phyloP scores from a whole-genome alignment of 169 alveolate species.

The Eimeria necatrix region DNA sequence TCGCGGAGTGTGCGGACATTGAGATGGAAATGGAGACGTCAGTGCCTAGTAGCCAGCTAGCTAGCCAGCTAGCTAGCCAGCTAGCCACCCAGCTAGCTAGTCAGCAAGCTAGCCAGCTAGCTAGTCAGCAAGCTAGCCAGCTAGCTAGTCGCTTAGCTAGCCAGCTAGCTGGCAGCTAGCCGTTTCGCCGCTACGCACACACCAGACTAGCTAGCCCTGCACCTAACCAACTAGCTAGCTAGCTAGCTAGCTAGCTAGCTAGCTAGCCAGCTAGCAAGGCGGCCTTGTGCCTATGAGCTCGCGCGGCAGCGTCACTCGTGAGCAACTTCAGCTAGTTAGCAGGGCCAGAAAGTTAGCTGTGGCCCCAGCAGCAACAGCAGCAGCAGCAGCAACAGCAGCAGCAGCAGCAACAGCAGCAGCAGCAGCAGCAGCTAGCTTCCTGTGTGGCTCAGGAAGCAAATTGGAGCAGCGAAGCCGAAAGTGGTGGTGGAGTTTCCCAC shows the following conservation, averaged over 20 bases:
- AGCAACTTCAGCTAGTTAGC: too few relatives aligned
- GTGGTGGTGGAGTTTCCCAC: conserved; percentile 67
- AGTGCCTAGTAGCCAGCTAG: not conserved
- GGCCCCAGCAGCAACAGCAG: not conserved
- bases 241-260: not conserved
- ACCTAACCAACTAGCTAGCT: not conserved
- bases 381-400: not conserved
- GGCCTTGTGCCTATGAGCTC: too few relatives aligned
- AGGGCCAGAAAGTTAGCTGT: too few relatives aligned
- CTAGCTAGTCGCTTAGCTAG: not conserved
- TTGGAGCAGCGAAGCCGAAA: conserved; percentile 69
- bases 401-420: not conserved
- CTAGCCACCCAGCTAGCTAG: not conserved
- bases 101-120: not conserved
- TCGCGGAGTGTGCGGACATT: conserved; percentile 77
- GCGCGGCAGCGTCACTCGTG: too few relatives aligned
- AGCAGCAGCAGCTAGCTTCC: not conserved
- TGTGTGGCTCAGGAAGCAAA: conserved; percentile 32
- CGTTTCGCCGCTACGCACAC: too few relatives aligned
- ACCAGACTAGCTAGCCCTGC: not conserved
- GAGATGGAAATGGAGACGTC: conserved; percentile 78
- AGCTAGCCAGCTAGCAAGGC: not conserved
- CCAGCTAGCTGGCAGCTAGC: not conserved
- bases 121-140: not conserved
- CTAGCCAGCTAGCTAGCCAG: not conserved